These are phyloP conservation scores for Zygosaccharomyces pseudobailii DNA, from an alignment of 1,139 yeast species.

Conservation along the genomic window DNA sequence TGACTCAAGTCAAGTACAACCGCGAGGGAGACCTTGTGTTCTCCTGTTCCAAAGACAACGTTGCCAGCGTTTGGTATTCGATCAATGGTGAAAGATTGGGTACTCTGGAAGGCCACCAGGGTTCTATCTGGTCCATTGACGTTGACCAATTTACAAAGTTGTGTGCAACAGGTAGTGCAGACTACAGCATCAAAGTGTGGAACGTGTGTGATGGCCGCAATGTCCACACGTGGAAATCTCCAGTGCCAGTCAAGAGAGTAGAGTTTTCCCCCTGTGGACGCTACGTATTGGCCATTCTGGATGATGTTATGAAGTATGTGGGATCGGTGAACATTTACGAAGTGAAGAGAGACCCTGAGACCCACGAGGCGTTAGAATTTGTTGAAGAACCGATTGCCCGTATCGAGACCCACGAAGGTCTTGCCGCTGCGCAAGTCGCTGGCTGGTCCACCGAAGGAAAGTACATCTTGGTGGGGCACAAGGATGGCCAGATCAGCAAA, in stretches of 20 bases:
- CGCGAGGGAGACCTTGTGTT: conserved; percentile 91
- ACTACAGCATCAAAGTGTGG: conserved; percentile 83
- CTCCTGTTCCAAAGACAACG: conserved; percentile 86
- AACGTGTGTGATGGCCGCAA: conserved; percentile 72
- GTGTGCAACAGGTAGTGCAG: conserved; percentile 90
- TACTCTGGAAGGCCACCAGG: conserved; percentile 82
- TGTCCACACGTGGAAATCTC: conserved; percentile 67
- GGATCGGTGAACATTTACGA: conserved; percentile 73
- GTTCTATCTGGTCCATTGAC: conserved; percentile 95
- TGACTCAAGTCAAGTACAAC: conserved; percentile 89
- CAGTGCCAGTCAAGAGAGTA: conserved; percentile 87
- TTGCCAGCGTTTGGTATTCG: conserved; percentile 90
- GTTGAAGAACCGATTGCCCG: conserved; percentile 53
- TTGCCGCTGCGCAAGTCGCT: conserved; percentile 68
- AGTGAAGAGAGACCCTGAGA: conserved; percentile 45
- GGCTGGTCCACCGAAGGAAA: conserved; percentile 79
- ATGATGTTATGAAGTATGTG: conserved; percentile 86
- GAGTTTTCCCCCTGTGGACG: conserved; percentile 75
- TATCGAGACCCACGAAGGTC: conserved; percentile 57
- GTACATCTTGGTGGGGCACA: conserved; percentile 80
- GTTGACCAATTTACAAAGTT: conserved; percentile 64
- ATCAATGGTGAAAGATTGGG: conserved; percentile 97
- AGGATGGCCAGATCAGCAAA: conserved; percentile 78
- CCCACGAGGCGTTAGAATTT: conserved; percentile 32
- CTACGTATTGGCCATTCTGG: conserved; percentile 72